Base-by-base conservation (phyloP, 768 basidiomycete genomes). In the Hygrophoropsis aurantiaca region DNA sequence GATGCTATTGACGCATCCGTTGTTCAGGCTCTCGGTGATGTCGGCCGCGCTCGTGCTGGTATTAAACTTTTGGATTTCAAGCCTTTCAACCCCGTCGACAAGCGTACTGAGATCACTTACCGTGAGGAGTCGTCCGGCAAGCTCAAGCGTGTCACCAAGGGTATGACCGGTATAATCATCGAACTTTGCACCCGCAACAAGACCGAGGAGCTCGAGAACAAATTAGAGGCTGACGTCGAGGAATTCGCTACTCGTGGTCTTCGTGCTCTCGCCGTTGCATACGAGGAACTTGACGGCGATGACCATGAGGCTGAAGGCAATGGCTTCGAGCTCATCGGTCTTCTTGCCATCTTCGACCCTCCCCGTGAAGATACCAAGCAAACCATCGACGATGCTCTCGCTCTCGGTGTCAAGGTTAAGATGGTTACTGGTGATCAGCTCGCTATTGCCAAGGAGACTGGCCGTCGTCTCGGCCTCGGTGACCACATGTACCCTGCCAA, bases 81-180 rank as follows among this genome's bases (percentile, higher is more conserved):
- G 78, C 94, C 94, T 4, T 98, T 97, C 82, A 97, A 97, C 79
- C 95, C 95, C 42, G 92, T 94, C 58, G 93, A 95, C 80, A 97
- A 97, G 79, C 91, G 94, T 63, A 98, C 95, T 50, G 95, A 97
- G 74, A 94, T 95, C 67, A 98, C 95, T 41, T 98, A 97, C 77
- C 86, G 82, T 40, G 94, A 97, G 67, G 87, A 94, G 68, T 78
- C 91, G 8, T 78, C 89, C n/a, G 95, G 95, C 70, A 91, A 87
- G 69, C 81, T 98, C 58, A 97, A 95, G 83, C 91, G 95, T 60
- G 95, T 95, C 62, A 97, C 95, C 66, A 98, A 98, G 86, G 95
- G 95, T 67, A 98, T 98, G 95, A 98, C 95, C 36, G 95, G 94
- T 75, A 88, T 92, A 69, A 93, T 97, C 76, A 94, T 97, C 63